Evolutionary conservation across 1,284 basidiomycete species (phyloP), one percentile per base, ranked within the genome.

Genomic region (Pseudozyma sp.): DNA sequence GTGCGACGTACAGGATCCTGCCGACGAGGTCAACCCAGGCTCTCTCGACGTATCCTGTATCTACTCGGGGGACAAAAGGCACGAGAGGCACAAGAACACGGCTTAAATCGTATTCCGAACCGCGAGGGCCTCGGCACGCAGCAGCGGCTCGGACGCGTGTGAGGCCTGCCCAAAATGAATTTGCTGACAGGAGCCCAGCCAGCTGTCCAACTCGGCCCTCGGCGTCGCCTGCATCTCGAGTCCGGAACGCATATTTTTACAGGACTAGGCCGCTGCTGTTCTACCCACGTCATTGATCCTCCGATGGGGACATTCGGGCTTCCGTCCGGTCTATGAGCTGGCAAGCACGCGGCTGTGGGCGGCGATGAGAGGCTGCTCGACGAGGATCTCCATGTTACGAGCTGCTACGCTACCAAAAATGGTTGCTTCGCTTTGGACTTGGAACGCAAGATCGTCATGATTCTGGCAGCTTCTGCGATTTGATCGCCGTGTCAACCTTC

Each of bases 161-260:
- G 11, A 14, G n/a, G 31, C 14, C 30, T n/a, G 33, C 44, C 31
- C 11, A 24, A 44, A 49, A 45, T 10, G 16, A 19, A 16, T 42
- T 42, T 7, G 30, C 29, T 44, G 52, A 33, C 7, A 51, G 54
- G 42, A 17, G 35, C 53, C 50, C 24, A 24, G 55, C 44, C 50
- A 49, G 19, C 47, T 58, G 54, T 61, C 64, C 59, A 57, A 48
- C 67, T 69, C 67, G 67, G 67, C 67, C 59, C 37, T 69, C 67
- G 67, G 67, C 35, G 49, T 69, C 40, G 43, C 40, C 48, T 60
- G 67, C 67, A 69, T 43, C 34, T 39, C 53, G 54, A 52, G 61
- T 63, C 61, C 67, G 61, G 67, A 48, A 39, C 45, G 61, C 67
- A 69, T 64, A 13, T 11, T 34, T 8, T 5, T 6, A 19, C 39